These are phyloP conservation scores for Naumovozyma castellii DNA, from an alignment of 805 yeast genomes.

Conservation along the genomic window DNA sequence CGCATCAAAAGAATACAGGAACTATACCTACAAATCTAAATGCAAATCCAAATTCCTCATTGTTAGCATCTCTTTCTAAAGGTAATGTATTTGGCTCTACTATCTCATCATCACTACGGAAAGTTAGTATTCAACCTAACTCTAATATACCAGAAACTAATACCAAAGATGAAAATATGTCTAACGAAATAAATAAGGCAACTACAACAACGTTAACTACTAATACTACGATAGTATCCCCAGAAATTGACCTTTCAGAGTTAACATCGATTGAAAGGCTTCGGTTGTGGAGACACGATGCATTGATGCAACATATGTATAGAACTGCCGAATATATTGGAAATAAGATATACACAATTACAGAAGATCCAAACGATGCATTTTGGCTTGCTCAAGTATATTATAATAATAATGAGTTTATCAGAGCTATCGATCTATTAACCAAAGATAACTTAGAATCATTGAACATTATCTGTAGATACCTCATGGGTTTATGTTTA, in stretches of 20 bases:
- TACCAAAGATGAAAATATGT: background rate
- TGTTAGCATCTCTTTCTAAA: slow-evolving; percentile 20
- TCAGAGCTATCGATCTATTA: slow-evolving; percentile 67
- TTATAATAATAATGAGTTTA: slow-evolving; percentile 63
- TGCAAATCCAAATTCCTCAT: slow-evolving; percentile 12
- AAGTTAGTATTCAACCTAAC: slow-evolving; percentile 19
- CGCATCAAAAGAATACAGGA: slow-evolving; percentile 32
- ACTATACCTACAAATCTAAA: slow-evolving; percentile 4
- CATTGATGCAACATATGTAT: slow-evolving; percentile 84
- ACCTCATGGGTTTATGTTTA: slow-evolving; percentile 66
- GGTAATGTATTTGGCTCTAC: slow-evolving; percentile 22
- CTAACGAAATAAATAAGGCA: background rate
- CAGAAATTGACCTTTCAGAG: slow-evolving; percentile 21
- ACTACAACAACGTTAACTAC: slow-evolving; percentile 14
- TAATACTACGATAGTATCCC: slow-evolving; percentile 11
- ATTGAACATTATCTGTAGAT: slow-evolving; percentile 64
- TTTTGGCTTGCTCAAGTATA: slow-evolving; percentile 93
- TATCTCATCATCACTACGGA: slow-evolving; percentile 26
- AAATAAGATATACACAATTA: slow-evolving; percentile 76
- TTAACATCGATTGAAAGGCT: slow-evolving; percentile 73
- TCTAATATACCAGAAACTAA: slow-evolving; percentile 2
- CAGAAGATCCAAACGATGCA: slow-evolving; percentile 85
- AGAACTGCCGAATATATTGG: slow-evolving; percentile 85
- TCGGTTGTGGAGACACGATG: slow-evolving; percentile 88
- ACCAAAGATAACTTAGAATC: slow-evolving; percentile 44